Evolutionary conservation across 805 yeast species (phyloP).

Genomic region (Wickerhamiella australiensis): DNA sequence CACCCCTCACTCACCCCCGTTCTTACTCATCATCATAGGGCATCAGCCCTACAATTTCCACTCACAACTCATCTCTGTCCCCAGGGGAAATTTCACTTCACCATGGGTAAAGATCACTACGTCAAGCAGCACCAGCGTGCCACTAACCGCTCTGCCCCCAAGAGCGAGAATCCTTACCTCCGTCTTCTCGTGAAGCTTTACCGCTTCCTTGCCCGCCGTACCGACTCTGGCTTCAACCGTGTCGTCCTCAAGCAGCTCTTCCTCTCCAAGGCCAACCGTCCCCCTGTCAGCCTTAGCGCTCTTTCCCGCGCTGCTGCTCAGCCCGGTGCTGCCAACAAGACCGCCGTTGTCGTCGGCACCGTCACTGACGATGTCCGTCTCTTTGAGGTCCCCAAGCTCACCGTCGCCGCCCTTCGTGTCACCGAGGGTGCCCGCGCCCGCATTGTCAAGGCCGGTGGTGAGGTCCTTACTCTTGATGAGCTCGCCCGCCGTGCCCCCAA

Average conservation of each 20-base stretch:
- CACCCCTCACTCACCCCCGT: no score
- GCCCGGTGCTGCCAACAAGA: constrained; percentile 79
- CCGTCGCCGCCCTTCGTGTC: constrained; percentile 98
- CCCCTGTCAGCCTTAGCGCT: constrained; percentile 95
- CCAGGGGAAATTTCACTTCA: constrained; percentile 6
- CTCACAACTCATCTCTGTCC: not conserved
- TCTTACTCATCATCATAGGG: not conserved
- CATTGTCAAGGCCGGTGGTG: constrained; percentile 98
- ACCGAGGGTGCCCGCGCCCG: constrained; percentile 98
- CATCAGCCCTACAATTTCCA: not conserved
- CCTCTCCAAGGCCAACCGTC: constrained; percentile 98
- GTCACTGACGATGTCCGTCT: constrained; percentile 97
- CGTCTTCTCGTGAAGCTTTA: constrained; percentile 94
- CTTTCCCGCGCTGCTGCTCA: constrained; percentile 71
- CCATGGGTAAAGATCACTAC: constrained; percentile 96
- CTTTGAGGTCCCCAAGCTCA: constrained; percentile 86
- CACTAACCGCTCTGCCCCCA: constrained; percentile 98
- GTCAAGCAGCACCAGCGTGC: constrained; percentile 85
- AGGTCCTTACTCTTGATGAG: constrained; percentile 97
- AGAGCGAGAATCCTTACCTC: constrained; percentile 98
- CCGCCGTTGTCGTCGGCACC: constrained; percentile 97
- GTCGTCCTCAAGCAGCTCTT: constrained; percentile 86
- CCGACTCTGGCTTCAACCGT: constrained; percentile 96
- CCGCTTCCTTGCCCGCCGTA: constrained; percentile 99
- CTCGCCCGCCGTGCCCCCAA: constrained; percentile 98